Evolutionary conservation across 176 grass and related monocot species (phyloP), one percentile per base, ranked within the genome.

Genomic region (Echinochloa phyllopogon): DNA sequence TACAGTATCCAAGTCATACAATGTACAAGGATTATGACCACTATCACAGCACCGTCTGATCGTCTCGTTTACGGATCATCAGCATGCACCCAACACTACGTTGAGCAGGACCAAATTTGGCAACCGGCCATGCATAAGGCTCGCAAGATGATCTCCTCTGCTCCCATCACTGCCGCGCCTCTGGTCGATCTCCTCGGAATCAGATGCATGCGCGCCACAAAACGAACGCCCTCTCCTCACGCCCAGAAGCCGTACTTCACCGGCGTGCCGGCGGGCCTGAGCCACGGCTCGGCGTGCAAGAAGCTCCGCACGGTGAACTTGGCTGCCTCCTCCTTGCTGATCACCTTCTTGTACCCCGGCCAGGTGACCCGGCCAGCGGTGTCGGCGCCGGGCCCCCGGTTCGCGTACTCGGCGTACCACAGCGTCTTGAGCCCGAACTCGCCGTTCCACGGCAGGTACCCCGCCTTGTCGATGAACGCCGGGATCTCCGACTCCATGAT

Each of bases 371-470:
- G 80, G 7, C 65, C 74, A 8, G 70, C 44, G 12, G 70, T 77
- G 40, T 84, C 81, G 24, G 92, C 85, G 2, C 89, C 89, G 27
- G 84, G 65, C 1, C 92, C 89, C 15, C 41, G 76, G 87, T 94
- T 94, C 41, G 50, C 86, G 71, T 82, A 94, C 89, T 94, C 92
- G 36, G 87, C 89, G 41, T 94, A 94, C 77, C 83, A 94, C 63
- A 92, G 57, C 55, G 82, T 89, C 69, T 69, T 87, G 70, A 89
- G 84, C 16, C 57, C 84, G 16, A 86, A 87, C 43, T 82, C 61
- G 18, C 84, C 89, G 44, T 62, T 89, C 92, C 92, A 94, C 61
- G 83, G 80, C 14, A 94, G 60, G 84, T 88, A 94, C 0, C 89
- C 89, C 18, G 82, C 92, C 21, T 69, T 86, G 39, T 89, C 85